A percentile compares a stretch with the other conserved stretches of the same genome.
phyloP scores from a whole-genome alignment of 768 basidiomycete species.

The Termitomyces sp. region DNA sequence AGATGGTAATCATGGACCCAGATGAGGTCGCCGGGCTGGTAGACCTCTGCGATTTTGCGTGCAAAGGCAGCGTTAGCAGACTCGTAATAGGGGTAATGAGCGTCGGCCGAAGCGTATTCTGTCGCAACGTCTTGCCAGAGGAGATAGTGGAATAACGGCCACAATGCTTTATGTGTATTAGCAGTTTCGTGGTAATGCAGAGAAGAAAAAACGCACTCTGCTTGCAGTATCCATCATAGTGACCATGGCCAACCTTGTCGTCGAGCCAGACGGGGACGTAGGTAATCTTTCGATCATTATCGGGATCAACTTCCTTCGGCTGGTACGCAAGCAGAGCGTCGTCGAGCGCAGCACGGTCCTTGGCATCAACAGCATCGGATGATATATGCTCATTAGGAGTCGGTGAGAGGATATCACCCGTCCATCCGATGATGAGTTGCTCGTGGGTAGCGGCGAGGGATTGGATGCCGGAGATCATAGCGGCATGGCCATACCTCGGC shows the following conservation, averaged over 20 bases:
- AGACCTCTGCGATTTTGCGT: constrained; percentile 63
- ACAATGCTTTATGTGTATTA: constrained; percentile 57
- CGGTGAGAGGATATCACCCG: constrained; percentile 75
- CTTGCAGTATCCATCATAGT: constrained; percentile 98
- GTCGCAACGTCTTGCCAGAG: constrained; percentile 96
- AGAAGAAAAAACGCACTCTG: constrained; percentile 72
- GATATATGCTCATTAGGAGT: constrained; percentile 43
- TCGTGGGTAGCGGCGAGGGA: constrained; percentile 82
- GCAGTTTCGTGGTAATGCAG: not conserved
- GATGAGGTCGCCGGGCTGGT: constrained; percentile 87
- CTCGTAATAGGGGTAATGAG: constrained; percentile 77
- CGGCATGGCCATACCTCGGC: constrained; percentile 85
- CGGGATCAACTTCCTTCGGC: constrained; percentile 53
- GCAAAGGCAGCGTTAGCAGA: constrained; percentile 87
- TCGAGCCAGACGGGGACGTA: constrained; percentile 93
- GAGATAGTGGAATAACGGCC: constrained; percentile 98
- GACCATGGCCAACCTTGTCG: constrained; percentile 85
- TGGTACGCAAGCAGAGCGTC: constrained; percentile 59
- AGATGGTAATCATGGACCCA: constrained; percentile 97
- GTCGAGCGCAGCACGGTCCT: constrained; percentile 67
- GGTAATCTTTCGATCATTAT: constrained; percentile 56
- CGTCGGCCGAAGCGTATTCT: constrained; percentile 83
- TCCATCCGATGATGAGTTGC: constrained; percentile 92
- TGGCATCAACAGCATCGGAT: constrained; percentile 46
- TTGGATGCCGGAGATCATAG: constrained; percentile 92